phyloP scores from a whole-genome alignment of 352 stramenopile species.

The Achlya hypogyna region DNA sequence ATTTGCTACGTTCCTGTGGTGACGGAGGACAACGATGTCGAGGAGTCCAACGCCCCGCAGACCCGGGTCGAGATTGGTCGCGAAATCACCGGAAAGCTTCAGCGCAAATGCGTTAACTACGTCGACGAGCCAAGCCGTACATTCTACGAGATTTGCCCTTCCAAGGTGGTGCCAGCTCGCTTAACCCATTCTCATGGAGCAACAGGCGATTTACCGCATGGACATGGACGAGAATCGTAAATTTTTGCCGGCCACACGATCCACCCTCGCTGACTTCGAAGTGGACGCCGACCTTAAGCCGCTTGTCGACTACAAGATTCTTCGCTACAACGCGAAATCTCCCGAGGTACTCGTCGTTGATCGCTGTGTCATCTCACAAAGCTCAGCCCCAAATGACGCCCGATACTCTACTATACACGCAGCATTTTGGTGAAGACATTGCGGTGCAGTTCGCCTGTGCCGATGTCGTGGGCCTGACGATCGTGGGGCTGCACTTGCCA shows the following conservation, averaged over 20 bases:
- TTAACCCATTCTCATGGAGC: background rate
- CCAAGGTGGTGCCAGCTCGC: too few relatives aligned
- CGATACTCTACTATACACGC: constrained; percentile 52
- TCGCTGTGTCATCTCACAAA: background rate
- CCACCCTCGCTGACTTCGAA: constrained; percentile 17
- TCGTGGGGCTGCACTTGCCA: constrained; percentile 40
- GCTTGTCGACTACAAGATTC: constrained; percentile 31
- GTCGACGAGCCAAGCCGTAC: constrained; percentile 35
- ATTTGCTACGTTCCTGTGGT: constrained; percentile 9
- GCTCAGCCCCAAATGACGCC: constrained; percentile 31
- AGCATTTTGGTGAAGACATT: constrained; percentile 35
- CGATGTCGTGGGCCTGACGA: constrained; percentile 31
- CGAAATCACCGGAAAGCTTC: constrained; percentile 42
- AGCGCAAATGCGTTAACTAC: constrained; percentile 56
- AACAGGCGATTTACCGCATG: background rate
- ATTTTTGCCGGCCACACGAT: constrained; percentile 28
- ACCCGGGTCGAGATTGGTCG: constrained; percentile 38
- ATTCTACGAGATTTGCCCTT: constrained; percentile 59
- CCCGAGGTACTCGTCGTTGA: background rate
- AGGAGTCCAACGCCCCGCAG: background rate
- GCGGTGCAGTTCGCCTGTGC: constrained; percentile 69
- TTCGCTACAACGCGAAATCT: constrained; percentile 32
- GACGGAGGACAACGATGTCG: background rate
- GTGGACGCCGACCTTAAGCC: constrained; percentile 26
- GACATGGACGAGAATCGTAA: constrained; percentile 18